phyloP scores from a whole-genome alignment of 2,329 filamentous ascomycete species.

The Aspergillus tubingensis region DNA sequence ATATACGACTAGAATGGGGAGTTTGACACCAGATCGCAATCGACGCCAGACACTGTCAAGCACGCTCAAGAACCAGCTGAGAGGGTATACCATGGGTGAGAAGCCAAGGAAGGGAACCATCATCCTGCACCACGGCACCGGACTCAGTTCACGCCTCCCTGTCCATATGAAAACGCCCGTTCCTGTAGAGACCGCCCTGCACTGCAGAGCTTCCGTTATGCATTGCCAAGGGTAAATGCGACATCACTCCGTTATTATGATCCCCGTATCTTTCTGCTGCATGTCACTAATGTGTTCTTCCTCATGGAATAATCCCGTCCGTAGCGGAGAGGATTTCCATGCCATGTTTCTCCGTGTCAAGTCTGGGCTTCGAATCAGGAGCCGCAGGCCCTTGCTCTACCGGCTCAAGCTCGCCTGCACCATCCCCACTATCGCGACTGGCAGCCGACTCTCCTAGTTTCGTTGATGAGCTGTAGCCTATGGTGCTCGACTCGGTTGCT shows the following conservation, averaged over 20 bases:
- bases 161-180: conserved; percentile 4
- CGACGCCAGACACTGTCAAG: not conserved
- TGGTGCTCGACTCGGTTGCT: conserved; percentile 13
- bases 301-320: conserved; percentile 20
- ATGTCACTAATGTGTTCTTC: not conserved
- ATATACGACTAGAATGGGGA: not conserved
- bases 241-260: not conserved
- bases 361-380: not conserved
- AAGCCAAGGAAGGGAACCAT: not conserved
- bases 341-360: conserved; percentile 15
- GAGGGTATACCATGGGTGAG: not conserved
- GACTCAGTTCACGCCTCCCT: not conserved
- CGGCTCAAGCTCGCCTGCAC: not conserved
- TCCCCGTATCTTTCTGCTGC: not conserved
- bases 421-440: not conserved
- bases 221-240: not conserved
- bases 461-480: not conserved
- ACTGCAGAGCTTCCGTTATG: not conserved
- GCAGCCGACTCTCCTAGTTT: not conserved
- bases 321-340: conserved; percentile 23
- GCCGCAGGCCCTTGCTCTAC: not conserved
- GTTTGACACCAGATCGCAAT: not conserved
- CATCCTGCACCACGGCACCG: not conserved
- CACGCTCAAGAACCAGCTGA: conserved; percentile 10
- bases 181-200: not conserved